phyloP scores from a whole-genome alignment of 1,284 basidiomycete species.

The Naganishia sp. region DNA sequence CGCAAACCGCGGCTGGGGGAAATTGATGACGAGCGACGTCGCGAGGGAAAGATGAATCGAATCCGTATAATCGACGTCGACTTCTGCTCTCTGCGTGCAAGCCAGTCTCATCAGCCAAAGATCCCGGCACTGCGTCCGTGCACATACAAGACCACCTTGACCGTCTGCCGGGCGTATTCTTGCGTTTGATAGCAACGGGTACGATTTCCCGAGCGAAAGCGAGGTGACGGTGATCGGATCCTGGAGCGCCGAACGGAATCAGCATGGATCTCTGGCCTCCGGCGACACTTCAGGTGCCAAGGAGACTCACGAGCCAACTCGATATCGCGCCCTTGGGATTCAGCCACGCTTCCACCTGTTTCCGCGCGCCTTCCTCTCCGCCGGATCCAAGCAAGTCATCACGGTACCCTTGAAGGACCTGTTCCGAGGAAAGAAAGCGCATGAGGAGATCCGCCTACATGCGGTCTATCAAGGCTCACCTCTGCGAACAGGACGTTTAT shows the following conservation, averaged over 20 bases:
- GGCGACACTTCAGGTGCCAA: neutral
- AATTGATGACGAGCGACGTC: slow-evolving; percentile 61
- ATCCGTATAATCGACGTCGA: slow-evolving; percentile 61
- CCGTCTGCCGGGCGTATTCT: slow-evolving; percentile 60
- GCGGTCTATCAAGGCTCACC: slow-evolving; percentile 41
- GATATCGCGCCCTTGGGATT: slow-evolving; percentile 44
- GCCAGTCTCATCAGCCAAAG: neutral
- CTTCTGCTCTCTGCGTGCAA: slow-evolving; percentile 55
- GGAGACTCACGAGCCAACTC: slow-evolving; percentile 15
- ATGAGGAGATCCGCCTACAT: neutral
- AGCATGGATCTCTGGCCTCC: neutral
- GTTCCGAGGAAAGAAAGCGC: neutral
- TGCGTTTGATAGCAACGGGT: slow-evolving; percentile 58
- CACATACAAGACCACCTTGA: slow-evolving; percentile 56
- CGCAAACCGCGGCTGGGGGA: slow-evolving; percentile 60
- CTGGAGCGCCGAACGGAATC: slow-evolving; percentile 37
- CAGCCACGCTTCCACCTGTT: slow-evolving; percentile 52
- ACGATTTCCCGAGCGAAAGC: slow-evolving; percentile 58
- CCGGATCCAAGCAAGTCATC: slow-evolving; percentile 50
- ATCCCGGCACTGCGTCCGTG: neutral
- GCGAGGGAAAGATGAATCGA: slow-evolving; percentile 58
- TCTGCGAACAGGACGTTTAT: slow-evolving; percentile 61
- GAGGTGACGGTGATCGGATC: slow-evolving; percentile 60
- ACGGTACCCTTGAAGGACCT: slow-evolving; percentile 54
- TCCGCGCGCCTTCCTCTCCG: slow-evolving; percentile 55